phyloP scores from a whole-genome alignment of 2,329 filamentous ascomycete species.

The Aspergillus brasiliensis region DNA sequence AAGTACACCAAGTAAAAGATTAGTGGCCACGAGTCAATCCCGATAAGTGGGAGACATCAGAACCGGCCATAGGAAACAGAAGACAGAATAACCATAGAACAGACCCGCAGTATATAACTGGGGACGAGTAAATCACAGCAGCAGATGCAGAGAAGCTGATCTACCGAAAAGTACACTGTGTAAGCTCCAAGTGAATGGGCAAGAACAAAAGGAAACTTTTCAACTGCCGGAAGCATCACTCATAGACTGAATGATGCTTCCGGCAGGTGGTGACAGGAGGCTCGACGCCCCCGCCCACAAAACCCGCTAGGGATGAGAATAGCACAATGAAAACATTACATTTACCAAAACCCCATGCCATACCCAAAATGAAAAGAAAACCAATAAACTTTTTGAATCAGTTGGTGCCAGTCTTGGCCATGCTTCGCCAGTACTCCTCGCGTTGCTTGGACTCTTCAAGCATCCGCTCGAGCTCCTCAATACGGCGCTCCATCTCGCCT shows the following conservation, averaged over 20 bases:
- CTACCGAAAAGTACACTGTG: slow-evolving; percentile 8
- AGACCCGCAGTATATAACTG: neutral
- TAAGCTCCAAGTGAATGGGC: slow-evolving; percentile 5
- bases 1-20: slow-evolving; percentile 16
- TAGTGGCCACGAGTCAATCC: slow-evolving; percentile 55
- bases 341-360: slow-evolving; percentile 13
- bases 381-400: slow-evolving; percentile 20
- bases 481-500: slow-evolving; percentile 72
- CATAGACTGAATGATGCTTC: slow-evolving; percentile 26
- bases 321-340: slow-evolving; percentile 21
- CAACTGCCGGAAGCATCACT: slow-evolving; percentile 24
- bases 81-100: neutral
- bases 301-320: slow-evolving; percentile 20
- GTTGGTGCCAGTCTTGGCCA: slow-evolving; percentile 28
- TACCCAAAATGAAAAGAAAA: slow-evolving; percentile 9
- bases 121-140: slow-evolving; percentile 14
- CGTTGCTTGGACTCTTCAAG: slow-evolving; percentile 37
- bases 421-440: slow-evolving; percentile 42
- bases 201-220: slow-evolving; percentile 27
- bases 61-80: slow-evolving; percentile 41
- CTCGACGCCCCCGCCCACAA: slow-evolving; percentile 40
- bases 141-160: neutral
- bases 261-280: slow-evolving; percentile 30
- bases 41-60: slow-evolving; percentile 52
- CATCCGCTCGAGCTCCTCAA: slow-evolving; percentile 64